Base-by-base conservation (phyloP, 805 yeast species). In the Cyberlindnera saturnus region DNA sequence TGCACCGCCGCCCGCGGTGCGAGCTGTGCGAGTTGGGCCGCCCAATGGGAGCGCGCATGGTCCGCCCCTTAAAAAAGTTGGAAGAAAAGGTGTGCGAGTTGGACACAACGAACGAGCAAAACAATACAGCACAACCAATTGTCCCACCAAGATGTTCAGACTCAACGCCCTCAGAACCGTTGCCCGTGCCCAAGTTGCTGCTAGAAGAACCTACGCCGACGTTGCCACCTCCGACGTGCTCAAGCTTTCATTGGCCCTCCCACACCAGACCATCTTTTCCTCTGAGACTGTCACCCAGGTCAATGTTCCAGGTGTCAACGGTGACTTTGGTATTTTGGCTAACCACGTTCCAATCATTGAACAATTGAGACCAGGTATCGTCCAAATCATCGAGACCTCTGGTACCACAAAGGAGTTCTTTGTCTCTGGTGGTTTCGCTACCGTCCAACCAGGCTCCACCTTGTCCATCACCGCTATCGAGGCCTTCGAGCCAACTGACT, bases 341-440 rank as follows among this genome's bases (percentile, higher is more conserved):
- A 84, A 87, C 74, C 99, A 93, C 81, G 96, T 93, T 62, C 98
- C 99, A 60, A 80, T 86, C 60, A 88, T 91, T 52, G 98, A 93
- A 74, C 96, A 93, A 77, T 81, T 93, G 66, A 79, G 82, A 63
- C 96, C 99, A 58, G 99, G 99, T 69, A 77, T 93, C 49, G 84
- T 93, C 60, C 96, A 90, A 69, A 81, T 93, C 63, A 83, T 87
- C 55, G 91, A 87, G 68, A 67, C 84, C 44, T 74, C 77, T 48
- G 85, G 85, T 59, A 67, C 84, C 52, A 72, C 79, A 64, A 74
- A 78, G 69, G 87, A 86, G 69, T 91, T 69, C 75, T 93, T 91
- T 59, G 89, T 91, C 54, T 79, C 95, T 50, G 98, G 98, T 55
- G 99, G 99, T 56, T 86, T 91, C 61, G 98, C 96, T 48, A 80